phyloP scores from a whole-genome alignment of 2,329 filamentous ascomycete species.

The Fusarium sp. region DNA sequence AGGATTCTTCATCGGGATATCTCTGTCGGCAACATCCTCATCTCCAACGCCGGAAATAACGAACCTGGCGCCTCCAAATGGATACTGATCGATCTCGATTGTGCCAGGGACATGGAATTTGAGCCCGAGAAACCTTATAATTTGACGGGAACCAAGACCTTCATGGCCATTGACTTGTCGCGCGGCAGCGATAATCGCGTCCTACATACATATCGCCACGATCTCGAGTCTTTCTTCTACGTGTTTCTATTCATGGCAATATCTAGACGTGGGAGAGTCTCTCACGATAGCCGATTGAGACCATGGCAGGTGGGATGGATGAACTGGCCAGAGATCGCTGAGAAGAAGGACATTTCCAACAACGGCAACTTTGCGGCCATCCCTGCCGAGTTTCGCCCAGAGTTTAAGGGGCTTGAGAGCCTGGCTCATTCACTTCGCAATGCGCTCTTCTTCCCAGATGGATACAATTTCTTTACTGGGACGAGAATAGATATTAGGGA shows the following conservation, averaged over 20 bases:
- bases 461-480: not conserved
- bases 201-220: conserved; percentile 37
- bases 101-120: conserved; percentile 23
- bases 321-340: not conserved
- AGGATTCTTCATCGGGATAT: conserved; percentile 51
- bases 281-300: not conserved
- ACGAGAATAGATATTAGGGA: not conserved
- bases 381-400: not conserved
- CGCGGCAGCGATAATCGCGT: not conserved
- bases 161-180: conserved; percentile 42
- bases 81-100: conserved; percentile 36
- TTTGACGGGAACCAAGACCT: conserved; percentile 34
- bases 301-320: not conserved
- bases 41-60: conserved; percentile 25
- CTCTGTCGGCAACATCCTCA: conserved; percentile 52
- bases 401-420: not conserved
- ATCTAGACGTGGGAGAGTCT: not conserved
- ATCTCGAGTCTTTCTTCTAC: conserved; percentile 45
- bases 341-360: not conserved
- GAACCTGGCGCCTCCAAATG: conserved; percentile 23
- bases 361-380: not conserved
- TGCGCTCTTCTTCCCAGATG: not conserved
- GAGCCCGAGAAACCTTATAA: conserved; percentile 30
- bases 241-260: conserved; percentile 31
- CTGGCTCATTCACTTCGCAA: not conserved